Evolutionary conservation across 805 yeast species (phyloP).

Genomic region (Lachancea dasiensis): DNA sequence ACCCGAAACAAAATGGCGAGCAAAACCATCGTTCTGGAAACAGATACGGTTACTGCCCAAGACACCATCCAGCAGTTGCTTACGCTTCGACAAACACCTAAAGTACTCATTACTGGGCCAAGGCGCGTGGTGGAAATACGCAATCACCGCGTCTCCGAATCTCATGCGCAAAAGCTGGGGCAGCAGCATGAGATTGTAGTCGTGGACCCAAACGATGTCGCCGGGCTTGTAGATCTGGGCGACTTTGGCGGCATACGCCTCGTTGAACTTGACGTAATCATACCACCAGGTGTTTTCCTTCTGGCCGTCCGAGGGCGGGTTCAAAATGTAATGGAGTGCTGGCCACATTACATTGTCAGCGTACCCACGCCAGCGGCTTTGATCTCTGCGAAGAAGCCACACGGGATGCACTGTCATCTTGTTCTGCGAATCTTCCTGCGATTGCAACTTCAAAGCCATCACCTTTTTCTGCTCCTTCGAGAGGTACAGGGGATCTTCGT

Average conservation of each 20-base stretch:
- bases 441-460: slow-evolving; percentile 23
- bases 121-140: slow-evolving; percentile 82
- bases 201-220: slow-evolving; percentile 89
- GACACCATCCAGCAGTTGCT: slow-evolving; percentile 81
- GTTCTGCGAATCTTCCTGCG: slow-evolving; percentile 42
- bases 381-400: slow-evolving; percentile 79
- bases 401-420: slow-evolving; percentile 69
- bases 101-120: slow-evolving; percentile 94
- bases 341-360: slow-evolving; percentile 95
- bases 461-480: slow-evolving; percentile 48
- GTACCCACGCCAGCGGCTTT: slow-evolving; percentile 77
- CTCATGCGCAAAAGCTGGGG: slow-evolving; percentile 81
- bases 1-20: slow-evolving; percentile 85
- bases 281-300: slow-evolving; percentile 72
- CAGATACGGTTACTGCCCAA: slow-evolving; percentile 83
- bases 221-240: slow-evolving; percentile 74
- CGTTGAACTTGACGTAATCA: slow-evolving; percentile 86
- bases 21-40: slow-evolving; percentile 80
- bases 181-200: slow-evolving; percentile 71
- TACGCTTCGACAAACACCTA: slow-evolving; percentile 78
- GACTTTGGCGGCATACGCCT: slow-evolving; percentile 79
- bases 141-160: slow-evolving; percentile 58
- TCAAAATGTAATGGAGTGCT: slow-evolving; percentile 85
- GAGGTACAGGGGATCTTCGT: slow-evolving; percentile 52
- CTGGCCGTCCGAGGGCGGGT: slow-evolving; percentile 59